Base-by-base conservation (phyloP, 2,329 filamentous ascomycete genomes). In the Pseudogymnoascus pannorum region DNA sequence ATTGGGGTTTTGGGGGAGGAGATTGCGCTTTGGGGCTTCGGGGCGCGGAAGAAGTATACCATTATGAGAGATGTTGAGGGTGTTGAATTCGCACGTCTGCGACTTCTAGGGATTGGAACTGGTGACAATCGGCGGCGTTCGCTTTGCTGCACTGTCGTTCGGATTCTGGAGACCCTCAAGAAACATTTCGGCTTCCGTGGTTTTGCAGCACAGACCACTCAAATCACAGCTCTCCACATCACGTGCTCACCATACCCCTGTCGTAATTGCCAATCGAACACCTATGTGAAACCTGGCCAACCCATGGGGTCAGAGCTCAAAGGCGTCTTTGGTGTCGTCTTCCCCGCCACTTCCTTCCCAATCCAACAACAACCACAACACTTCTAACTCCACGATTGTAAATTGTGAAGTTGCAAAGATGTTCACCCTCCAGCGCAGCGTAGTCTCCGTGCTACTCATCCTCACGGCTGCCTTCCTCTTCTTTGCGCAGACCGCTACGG, bases 391-490 rank as follows among this genome's bases (percentile, higher is more conserved):
- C 59, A 60, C 68, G 68, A 68, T 69, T 68, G 64, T 63, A 64
- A 18, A 31, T 54, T 54, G 44, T 54, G 44, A 9, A 38, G 36
- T 18, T 16, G 20, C 66, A 77, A 84, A 72, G 70, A 95, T 96
- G 91, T 85, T 91, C 73, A 87, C 83, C 72, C 72, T 92, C 63
- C 84, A 88, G 76, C 82, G 87, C 71, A 75, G 92, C 68, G 73
- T 91, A 72, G 80, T 88, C 74, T 86, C 89, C 71, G 80, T 87
- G 70, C 81, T 91, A 73, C 81, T 96, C 72, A 84, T 96, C 72
- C 75, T 95, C 70, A 87, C 89, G 70, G 80, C 92, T 70, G 81
- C 83, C 68, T 80, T 93, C 73, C 78, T 92, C 68, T 85, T 91
- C 78, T 86, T 96, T 73, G 82, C 88, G 68, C 87, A 91, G 76